Evolutionary conservation across 1,284 basidiomycete genomes (phyloP), one percentile per base, ranked within the genome.

Genomic region (Apiotrichum gamsii): DNA sequence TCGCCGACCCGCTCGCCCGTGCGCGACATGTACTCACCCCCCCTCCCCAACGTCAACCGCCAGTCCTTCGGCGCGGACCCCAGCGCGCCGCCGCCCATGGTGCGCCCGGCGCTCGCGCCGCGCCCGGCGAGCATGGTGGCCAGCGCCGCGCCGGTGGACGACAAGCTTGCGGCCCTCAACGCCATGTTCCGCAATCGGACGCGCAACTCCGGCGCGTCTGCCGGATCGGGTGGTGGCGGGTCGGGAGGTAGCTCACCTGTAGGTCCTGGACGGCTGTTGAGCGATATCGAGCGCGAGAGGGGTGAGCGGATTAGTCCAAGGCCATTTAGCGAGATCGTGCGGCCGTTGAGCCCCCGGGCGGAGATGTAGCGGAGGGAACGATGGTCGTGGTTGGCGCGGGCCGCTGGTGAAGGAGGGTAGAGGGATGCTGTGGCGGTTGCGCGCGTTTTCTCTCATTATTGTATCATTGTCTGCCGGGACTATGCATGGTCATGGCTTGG

Each of bases 111-210:
- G 33, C 52, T 45, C 25, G n/a, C 43, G 36, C 39, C 41, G 32
- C 54, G 41, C 30, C 49, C 46, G 16, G 16, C 29, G n/a, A 32
- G 31, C 24, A 42, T 45, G 34, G 39, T 45, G n/a, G 35, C 40
- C 39, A 38, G 39, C 33, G 11, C 39, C 2, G 31, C 34, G 33
- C 64, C 65, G 4, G 51, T 62, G 5, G 66, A 70, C 39, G 65
- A 63, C 40, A 65, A 66, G 49, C 46, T 67, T n/a, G 63, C 65
- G 25, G 57, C 62, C 23, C 61, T 61, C 45, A 70, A 67, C 49
- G 60, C 61, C n/a, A 42, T 70, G 13, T 70, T 70, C 45, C 41
- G 29, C n/a, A 32, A 41, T 32, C 19, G 37, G 10, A 24, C 39
- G 29, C 35, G 43, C 21, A 39, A 4, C 15, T 45, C 43, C 13